A percentile compares a stretch with the other conserved stretches of the same genome.
These are phyloP conservation scores for Syzygium oleosum DNA, from an alignment of 345 rosid species.

Conservation along the genomic window DNA sequence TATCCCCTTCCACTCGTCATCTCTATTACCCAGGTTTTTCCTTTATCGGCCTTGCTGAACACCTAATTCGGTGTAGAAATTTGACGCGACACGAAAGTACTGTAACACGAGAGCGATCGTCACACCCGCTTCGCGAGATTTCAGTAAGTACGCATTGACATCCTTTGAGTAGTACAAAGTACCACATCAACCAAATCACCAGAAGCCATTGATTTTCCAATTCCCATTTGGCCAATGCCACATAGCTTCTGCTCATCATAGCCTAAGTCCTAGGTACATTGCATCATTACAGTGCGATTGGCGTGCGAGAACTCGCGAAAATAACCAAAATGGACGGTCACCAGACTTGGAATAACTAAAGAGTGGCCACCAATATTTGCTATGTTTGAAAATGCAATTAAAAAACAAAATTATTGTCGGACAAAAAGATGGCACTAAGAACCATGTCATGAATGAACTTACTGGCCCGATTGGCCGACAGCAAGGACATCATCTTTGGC, in stretches of 20 bases:
- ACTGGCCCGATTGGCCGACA: background rate
- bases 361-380: background rate
- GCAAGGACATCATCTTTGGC: background rate
- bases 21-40: background rate
- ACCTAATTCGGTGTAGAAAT: background rate
- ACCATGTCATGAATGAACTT: background rate
- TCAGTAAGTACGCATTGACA: background rate
- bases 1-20: background rate
- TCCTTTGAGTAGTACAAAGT: background rate
- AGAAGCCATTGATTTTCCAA: background rate
- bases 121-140: background rate
- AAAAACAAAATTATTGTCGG: too few relatives aligned
- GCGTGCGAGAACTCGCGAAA: background rate
- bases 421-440: background rate
- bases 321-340: background rate
- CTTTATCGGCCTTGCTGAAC: background rate
- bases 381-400: background rate
- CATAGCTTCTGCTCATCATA: background rate
- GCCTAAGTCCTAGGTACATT: background rate
- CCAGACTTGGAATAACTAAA: background rate
- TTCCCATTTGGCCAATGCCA: background rate
- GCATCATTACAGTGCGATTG: background rate
- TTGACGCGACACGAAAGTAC: background rate
- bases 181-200: background rate
- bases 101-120: background rate